These are phyloP conservation scores for Kodamaea arcana DNA, from an alignment of 1,139 yeast species.

Conservation along the genomic window DNA sequence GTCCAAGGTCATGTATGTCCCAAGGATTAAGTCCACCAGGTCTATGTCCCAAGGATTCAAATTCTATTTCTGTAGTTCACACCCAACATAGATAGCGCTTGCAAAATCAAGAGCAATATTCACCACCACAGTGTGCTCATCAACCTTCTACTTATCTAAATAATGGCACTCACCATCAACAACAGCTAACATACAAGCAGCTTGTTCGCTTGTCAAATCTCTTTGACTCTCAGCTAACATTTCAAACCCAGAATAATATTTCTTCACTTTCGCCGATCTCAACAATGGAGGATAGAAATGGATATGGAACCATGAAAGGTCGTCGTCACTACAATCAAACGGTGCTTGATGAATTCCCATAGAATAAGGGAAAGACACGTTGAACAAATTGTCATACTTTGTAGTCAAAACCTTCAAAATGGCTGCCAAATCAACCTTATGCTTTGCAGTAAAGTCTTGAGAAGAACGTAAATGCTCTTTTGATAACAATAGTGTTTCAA, in stretches of 20 bases:
- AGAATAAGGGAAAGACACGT: constrained; percentile 71
- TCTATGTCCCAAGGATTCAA: too few species aligned
- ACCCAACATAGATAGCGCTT: too few species aligned
- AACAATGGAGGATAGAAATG: constrained; percentile 78
- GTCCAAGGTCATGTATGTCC: too few species aligned
- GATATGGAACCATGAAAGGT: constrained; percentile 63
- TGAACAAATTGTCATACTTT: constrained; percentile 68
- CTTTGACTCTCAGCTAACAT: constrained; percentile 78
- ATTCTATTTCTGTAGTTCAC: too few species aligned
- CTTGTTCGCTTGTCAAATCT: constrained; percentile 73
- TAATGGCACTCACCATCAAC: constrained; percentile 41
- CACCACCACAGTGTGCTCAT: too few species aligned
- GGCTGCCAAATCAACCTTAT: constrained; percentile 54
- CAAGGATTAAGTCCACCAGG: too few species aligned
- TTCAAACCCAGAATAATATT: constrained; percentile 75
- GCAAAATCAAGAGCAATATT: too few species aligned
- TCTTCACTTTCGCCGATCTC: constrained; percentile 70
- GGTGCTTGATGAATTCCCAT: constrained; percentile 82
- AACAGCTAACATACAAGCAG: constrained; percentile 54
- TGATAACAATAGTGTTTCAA: constrained; percentile 62
- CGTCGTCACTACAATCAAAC: constrained; percentile 37
- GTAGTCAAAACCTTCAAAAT: constrained; percentile 53
- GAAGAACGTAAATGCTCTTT: constrained; percentile 53
- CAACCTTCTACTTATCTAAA: constrained; percentile 11
- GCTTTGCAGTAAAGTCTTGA: constrained; percentile 44